Base-by-base conservation (phyloP, 2,329 filamentous ascomycete species). In the Aspergillus transmontanensis region DNA sequence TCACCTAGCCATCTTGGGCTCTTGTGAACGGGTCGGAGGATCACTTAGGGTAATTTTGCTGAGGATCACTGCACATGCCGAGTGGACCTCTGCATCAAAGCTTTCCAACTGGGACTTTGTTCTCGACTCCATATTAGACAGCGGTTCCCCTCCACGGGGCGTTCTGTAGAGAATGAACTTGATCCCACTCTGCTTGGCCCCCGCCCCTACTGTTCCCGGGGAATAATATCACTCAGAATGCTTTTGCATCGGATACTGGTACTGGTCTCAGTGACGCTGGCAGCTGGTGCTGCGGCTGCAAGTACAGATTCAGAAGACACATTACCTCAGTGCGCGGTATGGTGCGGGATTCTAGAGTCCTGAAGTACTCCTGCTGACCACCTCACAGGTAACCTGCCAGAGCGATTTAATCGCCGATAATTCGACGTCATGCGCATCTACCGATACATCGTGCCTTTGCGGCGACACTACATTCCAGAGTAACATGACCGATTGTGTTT, bases 401-500 rank as follows among this genome's bases (percentile, higher is more conserved):
- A 26, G 9, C 5, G n/a, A 55, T 6, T n/a, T 39, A 9, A 21
- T 55, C n/a, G 51, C 32, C 12, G 11, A 23, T 39, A 55, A 55
- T 26, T 55, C 51, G 21, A 55, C 51, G 6, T 39, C 32, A 19
- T 55, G 51, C 30, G 51, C 51, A 23, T 16, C 51, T 7, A 59
- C 59, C 16, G 56, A 64, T 39, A 57, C 55, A 11, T 51, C 59
- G 21, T 65, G 63, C 46, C 57, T 65, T 2, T 65, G 63, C 34
- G 46, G 39, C 30, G 58, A 60, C 23, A 30, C 41, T 14, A 10
- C n/a, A n/a, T 53, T 59, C 21, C 39, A 58, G 41, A 50, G 39
- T 4, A 26, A 48, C 11, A 34, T 65, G 41, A 46, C 54, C 4
- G 39, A 14, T 23, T 66, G 63, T 28, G 60, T 58, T 19, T 39